Percentiles rank a stretch among this genome's conserved stretches.
Evolutionary conservation across 78 protist genomes (phyloP).

Genomic region (Speleostelium caveatum): DNA sequence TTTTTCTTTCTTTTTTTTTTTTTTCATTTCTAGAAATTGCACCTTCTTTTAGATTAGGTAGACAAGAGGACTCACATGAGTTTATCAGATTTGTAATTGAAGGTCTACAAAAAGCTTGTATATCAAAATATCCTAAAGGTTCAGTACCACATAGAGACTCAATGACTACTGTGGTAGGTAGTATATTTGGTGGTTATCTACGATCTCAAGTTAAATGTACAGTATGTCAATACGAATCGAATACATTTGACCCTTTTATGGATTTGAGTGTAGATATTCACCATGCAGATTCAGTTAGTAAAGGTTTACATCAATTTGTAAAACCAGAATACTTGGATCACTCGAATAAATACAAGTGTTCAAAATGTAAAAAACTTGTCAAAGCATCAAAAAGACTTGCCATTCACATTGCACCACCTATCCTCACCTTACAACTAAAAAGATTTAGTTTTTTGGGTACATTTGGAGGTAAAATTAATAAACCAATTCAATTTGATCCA

Average conservation of each 20-base stretch:
- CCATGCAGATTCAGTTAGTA: constrained; percentile 17
- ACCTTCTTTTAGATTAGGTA: constrained; percentile 71
- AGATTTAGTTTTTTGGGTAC: constrained; percentile 66
- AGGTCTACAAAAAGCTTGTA: constrained; percentile 66
- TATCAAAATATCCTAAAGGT: constrained; percentile 39
- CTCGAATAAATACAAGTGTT: constrained; percentile 91
- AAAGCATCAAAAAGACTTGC: constrained; percentile 63
- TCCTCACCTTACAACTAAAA: constrained; percentile 82
- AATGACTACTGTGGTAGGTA: constrained; percentile 77
- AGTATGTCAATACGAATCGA: constrained; percentile 76
- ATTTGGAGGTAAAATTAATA: constrained; percentile 72
- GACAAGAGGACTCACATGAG: constrained; percentile 93
- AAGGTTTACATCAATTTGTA: constrained; percentile 82
- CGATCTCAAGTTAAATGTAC: constrained; percentile 85
- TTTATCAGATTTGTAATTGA: constrained; percentile 84
- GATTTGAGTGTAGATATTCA: constrained; percentile 84
- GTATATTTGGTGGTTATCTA: constrained; percentile 92
- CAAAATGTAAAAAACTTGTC: constrained; percentile 76
- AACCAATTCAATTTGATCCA: constrained; percentile 53
- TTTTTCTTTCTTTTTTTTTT: too few species aligned
- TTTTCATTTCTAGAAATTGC: constrained; percentile 50
- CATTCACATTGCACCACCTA: constrained; percentile 71
- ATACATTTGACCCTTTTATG: constrained; percentile 94
- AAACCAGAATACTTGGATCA: constrained; percentile 86
- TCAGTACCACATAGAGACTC: constrained; percentile 32